A percentile compares a stretch with the other conserved stretches of the same genome.
Evolutionary conservation across 2,329 filamentous ascomycete species (phyloP).

Genomic region (Emmonsia crescens): DNA sequence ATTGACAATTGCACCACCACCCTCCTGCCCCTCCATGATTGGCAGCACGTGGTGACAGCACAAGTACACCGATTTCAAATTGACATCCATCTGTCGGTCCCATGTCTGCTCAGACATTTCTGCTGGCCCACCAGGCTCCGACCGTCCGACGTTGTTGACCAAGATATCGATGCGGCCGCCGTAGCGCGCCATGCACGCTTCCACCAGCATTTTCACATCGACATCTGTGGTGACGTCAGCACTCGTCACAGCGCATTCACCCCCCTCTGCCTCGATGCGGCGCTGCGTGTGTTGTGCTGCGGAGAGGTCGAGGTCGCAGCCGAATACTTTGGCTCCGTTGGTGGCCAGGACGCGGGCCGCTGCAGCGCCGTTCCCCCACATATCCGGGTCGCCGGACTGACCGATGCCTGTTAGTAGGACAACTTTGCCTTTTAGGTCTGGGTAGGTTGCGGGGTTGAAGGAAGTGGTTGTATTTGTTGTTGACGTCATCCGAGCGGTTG

Average conservation of each 20-base stretch:
- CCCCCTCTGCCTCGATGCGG: slow-evolving; percentile 27
- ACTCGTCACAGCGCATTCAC: slow-evolving; percentile 32
- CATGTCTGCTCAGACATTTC: slow-evolving; percentile 40
- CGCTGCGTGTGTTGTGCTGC: slow-evolving; percentile 32
- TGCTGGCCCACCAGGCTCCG: slow-evolving; percentile 42
- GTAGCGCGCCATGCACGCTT: slow-evolving; percentile 41
- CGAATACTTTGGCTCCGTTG: slow-evolving; percentile 41
- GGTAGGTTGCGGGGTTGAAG: slow-evolving; percentile 8
- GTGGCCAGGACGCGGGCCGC: slow-evolving; percentile 39
- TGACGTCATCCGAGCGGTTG: neutral
- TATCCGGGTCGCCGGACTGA: slow-evolving; percentile 31
- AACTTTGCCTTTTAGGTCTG: slow-evolving; percentile 17
- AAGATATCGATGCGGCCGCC: slow-evolving; percentile 48
- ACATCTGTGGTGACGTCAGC: slow-evolving; percentile 43
- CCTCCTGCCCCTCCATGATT: slow-evolving; percentile 41
- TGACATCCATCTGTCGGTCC: slow-evolving; percentile 45
- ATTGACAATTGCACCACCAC: slow-evolving; percentile 36
- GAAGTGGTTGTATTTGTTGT: neutral
- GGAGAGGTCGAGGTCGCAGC: slow-evolving; percentile 38
- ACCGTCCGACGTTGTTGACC: slow-evolving; percentile 50
- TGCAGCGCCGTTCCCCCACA: slow-evolving; percentile 44
- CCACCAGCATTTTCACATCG: slow-evolving; percentile 44
- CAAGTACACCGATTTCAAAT: slow-evolving; percentile 47
- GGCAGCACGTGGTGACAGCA: slow-evolving; percentile 44
- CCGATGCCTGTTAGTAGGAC: slow-evolving; percentile 20